Evolutionary conservation across 371 early-diverging fungal species (phyloP).

Genomic region (Mucor circinelloides): DNA sequence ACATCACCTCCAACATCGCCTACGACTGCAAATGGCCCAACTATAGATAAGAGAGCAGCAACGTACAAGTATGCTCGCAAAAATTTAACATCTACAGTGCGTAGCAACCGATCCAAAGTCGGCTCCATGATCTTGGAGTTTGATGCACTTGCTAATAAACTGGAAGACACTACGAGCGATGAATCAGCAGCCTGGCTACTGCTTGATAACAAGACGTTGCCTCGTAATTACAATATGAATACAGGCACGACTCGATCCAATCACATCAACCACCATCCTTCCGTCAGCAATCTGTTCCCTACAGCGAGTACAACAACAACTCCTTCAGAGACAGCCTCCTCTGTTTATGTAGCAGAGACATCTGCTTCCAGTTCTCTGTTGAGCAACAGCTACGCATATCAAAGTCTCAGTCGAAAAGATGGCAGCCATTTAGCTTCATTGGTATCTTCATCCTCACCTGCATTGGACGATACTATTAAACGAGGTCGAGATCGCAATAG

Average conservation of each 20-base stretch:
- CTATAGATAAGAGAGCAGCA: constrained; percentile 30
- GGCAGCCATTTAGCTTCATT: constrained; percentile 28
- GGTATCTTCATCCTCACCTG: background rate
- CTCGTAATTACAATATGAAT: constrained; percentile 7
- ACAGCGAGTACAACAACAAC: background rate
- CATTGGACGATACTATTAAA: constrained; percentile 18
- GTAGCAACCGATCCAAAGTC: constrained; percentile 38
- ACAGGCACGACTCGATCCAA: background rate
- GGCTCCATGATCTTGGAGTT: constrained; percentile 55
- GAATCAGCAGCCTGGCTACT: constrained; percentile 44
- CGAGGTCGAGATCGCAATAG: constrained; percentile 35
- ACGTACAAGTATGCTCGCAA: constrained; percentile 37
- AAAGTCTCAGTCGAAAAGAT: constrained; percentile 41
- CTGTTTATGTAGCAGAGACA: background rate
- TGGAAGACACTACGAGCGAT: constrained; percentile 18
- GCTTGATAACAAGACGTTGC: constrained; percentile 35
- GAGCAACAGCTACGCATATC: constrained; percentile 22
- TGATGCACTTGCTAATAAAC: constrained; percentile 45
- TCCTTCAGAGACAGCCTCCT: background rate
- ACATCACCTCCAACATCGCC: background rate
- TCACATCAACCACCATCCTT: constrained; percentile 1
- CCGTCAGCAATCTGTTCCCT: constrained; percentile 16
- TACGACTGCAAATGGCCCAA: background rate
- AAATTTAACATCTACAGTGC: constrained; percentile 13
- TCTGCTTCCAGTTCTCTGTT: constrained; percentile 10